Conservation (phyloP, 2,329 filamentous ascomycete species). For the Paecilomyces sp. region DNA sequence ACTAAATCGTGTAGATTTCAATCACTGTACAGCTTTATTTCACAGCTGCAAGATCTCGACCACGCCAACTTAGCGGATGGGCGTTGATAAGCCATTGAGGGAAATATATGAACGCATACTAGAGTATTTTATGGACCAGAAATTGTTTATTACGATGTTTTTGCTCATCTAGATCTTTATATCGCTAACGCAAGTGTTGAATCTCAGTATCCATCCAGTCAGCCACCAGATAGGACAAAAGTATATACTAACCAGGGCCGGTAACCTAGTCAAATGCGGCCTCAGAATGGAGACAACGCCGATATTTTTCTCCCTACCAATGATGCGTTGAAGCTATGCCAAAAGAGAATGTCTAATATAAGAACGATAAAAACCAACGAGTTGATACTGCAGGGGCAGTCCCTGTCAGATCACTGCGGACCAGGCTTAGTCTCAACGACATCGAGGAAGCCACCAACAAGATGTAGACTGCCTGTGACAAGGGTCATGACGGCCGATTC, state of each 20-base stretch:
- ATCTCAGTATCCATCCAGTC: background rate
- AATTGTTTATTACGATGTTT: background rate
- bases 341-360: background rate
- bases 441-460: constrained; percentile 72
- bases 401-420: constrained; percentile 5
- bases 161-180: background rate
- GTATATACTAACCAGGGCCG: background rate
- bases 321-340: background rate
- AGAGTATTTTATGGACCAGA: background rate
- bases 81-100: background rate
- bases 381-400: constrained; percentile 1
- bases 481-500: constrained; percentile 53
- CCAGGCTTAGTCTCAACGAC: constrained; percentile 52
- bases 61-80: background rate
- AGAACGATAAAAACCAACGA: background rate
- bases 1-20: background rate
- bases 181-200: background rate
- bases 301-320: background rate
- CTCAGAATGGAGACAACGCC: background rate
- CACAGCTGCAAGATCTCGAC: background rate
- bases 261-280: background rate
- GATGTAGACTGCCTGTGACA: constrained; percentile 76
- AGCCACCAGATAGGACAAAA: background rate
- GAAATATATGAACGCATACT: background rate
- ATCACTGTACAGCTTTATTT: background rate